Base-by-base conservation (phyloP, 495 filamentous ascomycete species). In the Xylaria cubensis region DNA sequence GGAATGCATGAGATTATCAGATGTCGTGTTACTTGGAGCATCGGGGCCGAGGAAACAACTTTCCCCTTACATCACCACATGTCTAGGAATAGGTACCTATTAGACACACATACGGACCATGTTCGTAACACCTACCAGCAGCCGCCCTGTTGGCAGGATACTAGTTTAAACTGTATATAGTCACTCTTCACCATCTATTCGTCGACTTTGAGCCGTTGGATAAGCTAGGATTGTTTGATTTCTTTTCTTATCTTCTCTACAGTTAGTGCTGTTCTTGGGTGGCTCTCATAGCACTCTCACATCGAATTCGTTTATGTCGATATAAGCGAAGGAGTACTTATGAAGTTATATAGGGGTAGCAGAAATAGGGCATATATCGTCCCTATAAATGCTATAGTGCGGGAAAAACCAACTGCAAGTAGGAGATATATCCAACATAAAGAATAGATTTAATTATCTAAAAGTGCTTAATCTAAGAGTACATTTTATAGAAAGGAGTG, bases 21-120 rank as follows among this genome's bases (percentile, higher is more conserved):
- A 55, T 55, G 51, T 55, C n/a, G 24, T 55, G 51, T 55, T 55
- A 55, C 51, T 55, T 24, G 51, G 51, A 55, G 51, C n/a, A 55
- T 55, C 36, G 36, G 36, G 36, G 36, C 21, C 5, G 51, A 29
- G 51, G 42, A 46, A 46, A 46, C 50, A 46, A 46, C 42, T 17
- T 46, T 2, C 42, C 42, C 36, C 36, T 39, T 39, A 39, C 36
- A 39, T 39, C 36, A 39, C 36, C 42, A 46, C 4, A 46, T 46
- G 12, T 46, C 42, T 5, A 46, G 42, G 42, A 46, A 46, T 46
- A 46, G 42, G 42, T 46, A 46, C 42, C 42, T 46, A 46, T 17
- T 13, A 46, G 17, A 46, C 42, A 46, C 13, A 46, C 42, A 46
- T 17, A 46, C 42, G 42, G 13, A 46, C 42, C 42, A 46, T 46